Percentiles rank a stretch among this genome's conserved stretches.
Evolutionary conservation across 2,329 filamentous ascomycete species (phyloP).

Genomic region (Monilinia vaccinii-corymbosi): DNA sequence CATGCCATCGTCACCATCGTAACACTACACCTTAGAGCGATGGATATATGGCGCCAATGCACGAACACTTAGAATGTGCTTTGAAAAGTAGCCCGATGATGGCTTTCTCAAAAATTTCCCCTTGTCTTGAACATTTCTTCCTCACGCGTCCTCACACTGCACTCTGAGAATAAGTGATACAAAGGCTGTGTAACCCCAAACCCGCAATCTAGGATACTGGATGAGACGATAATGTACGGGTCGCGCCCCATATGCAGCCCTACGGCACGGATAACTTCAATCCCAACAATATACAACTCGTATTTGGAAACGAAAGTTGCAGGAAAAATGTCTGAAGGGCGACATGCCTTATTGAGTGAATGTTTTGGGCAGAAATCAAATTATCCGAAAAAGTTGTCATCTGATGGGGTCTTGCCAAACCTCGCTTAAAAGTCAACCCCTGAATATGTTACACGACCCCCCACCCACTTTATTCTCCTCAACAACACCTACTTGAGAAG

Average conservation of each 20-base stretch:
- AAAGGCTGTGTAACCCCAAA: background rate
- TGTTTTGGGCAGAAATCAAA: background rate
- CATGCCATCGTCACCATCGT: background rate
- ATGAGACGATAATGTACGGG: background rate
- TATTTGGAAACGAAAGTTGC: background rate
- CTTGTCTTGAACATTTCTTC: background rate
- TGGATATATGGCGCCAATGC: too few species aligned
- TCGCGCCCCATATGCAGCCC: background rate
- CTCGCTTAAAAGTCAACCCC: background rate
- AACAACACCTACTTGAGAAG: background rate
- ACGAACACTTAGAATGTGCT: too few species aligned
- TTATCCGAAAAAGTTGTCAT: background rate
- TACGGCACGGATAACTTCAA: background rate
- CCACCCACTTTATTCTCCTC: background rate
- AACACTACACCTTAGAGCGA: background rate
- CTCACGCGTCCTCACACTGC: background rate
- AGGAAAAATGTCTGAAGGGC: background rate
- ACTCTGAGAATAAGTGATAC: background rate
- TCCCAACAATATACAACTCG: background rate
- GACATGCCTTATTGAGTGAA: background rate
- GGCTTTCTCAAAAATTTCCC: background rate
- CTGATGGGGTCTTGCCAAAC: background rate
- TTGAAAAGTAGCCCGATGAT: background rate
- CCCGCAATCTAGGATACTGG: too few species aligned
- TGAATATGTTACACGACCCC: background rate